phyloP scores from a whole-genome alignment of 768 basidiomycete species.

The Sarcodon sp. region DNA sequence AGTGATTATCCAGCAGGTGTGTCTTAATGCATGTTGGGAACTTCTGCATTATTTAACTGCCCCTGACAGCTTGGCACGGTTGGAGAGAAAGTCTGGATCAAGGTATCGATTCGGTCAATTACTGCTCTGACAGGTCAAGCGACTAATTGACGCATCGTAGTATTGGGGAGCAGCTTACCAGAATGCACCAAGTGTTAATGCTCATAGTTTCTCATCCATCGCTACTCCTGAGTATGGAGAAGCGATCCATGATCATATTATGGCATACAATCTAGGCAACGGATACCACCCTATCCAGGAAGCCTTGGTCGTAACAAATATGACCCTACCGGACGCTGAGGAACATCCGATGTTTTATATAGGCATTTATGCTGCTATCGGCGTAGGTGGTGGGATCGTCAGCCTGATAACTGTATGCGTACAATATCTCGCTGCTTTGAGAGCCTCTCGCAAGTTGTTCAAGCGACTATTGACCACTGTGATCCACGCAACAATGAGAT shows the following conservation, averaged over 20 bases:
- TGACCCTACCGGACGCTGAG: conserved; percentile 31
- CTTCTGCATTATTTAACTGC: not conserved
- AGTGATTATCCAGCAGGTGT: conserved; percentile 28
- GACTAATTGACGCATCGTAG: conserved; percentile 17
- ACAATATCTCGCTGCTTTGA: conserved; percentile 48
- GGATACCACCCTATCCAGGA: conserved; percentile 2
- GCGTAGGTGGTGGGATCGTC: conserved; percentile 32
- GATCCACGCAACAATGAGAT: conserved; percentile 74
- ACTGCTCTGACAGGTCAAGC: not conserved
- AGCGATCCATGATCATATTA: conserved; percentile 10
- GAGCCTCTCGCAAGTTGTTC: conserved; percentile 22
- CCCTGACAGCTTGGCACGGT: conserved; percentile 34
- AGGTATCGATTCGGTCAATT: conserved; percentile 21
- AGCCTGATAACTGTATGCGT: conserved; percentile 32
- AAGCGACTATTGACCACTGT: conserved; percentile 52
- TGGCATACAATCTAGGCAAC: conserved; percentile 10
- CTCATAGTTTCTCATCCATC: conserved; percentile 10
- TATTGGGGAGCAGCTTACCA: conserved; percentile 60
- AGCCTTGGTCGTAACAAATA: not conserved
- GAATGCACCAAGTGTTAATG: not conserved
- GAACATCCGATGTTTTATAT: conserved; percentile 64
- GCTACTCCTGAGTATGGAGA: conserved; percentile 14
- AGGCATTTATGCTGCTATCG: conserved; percentile 51
- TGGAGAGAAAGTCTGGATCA: conserved; percentile 66
- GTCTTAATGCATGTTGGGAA: not conserved